A percentile compares a stretch with the other conserved stretches of the same genome.
These are phyloP conservation scores for Kluyveromyces starmeri DNA, from an alignment of 805 yeast species.

Conservation along the genomic window DNA sequence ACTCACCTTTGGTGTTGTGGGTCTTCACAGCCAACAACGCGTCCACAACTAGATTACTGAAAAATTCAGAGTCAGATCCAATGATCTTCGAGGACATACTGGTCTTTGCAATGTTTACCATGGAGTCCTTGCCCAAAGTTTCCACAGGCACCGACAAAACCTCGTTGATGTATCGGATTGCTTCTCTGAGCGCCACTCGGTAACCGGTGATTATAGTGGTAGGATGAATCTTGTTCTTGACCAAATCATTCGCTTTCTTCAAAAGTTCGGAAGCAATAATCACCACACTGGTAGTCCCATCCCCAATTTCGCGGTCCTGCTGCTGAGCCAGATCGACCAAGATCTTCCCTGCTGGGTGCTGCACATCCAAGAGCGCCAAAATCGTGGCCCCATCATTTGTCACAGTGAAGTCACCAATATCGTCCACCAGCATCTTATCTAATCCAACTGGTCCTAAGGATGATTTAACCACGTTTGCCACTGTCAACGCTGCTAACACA, in stretches of 20 bases:
- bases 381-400: conserved; percentile 99
- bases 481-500: conserved; percentile 85
- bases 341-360: conserved; percentile 98
- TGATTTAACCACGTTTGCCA: conserved; percentile 72
- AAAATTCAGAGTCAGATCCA: conserved; percentile 88
- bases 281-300: conserved; percentile 96
- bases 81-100: conserved; percentile 95
- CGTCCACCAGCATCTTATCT: conserved; percentile 98
- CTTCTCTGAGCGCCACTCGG: conserved; percentile 87
- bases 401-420: conserved; percentile 97
- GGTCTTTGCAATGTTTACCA: conserved; percentile 89
- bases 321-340: conserved; percentile 96
- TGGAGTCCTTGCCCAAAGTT: conserved; percentile 69
- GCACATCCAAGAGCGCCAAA: conserved; percentile 81
- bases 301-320: conserved; percentile 98
- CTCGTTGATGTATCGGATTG: conserved; percentile 76
- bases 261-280: conserved; percentile 89
- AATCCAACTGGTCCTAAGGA: conserved; percentile 97
- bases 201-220: conserved; percentile 97
- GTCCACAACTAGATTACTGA: conserved; percentile 85
- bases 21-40: conserved; percentile 94
- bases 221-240: conserved; percentile 90
- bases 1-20: conserved; percentile 76
- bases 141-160: conserved; percentile 77
- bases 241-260: conserved; percentile 88